Base-by-base conservation (phyloP, 192 early-diverging fungal species). In the Geranomyces michiganensis region DNA sequence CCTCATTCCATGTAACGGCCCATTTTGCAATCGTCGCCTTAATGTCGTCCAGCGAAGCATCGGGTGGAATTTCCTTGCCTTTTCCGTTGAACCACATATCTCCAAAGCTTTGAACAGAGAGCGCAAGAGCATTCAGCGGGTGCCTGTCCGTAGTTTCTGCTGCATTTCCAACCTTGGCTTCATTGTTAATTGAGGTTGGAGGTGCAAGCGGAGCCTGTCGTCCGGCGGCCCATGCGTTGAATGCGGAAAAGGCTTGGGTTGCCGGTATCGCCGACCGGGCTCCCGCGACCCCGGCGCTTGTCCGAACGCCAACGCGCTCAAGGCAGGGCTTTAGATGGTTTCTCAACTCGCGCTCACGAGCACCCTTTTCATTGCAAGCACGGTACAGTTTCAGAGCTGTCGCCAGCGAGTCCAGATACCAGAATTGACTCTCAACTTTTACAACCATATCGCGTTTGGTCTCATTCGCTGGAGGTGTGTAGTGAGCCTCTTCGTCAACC, bases 331-430 rank as follows among this genome's bases (percentile, higher is more conserved):
- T 32, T 4, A 60, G 27, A 29, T 29, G n/a, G 31, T 32, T 26
- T 29, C 58, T 24, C 30, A 60, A 17, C 6, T 60, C 58, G 5
- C 58, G 58, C 58, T 60, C 58, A 6, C 58, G 58, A 5, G 30
- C 58, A 7, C 58, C 58, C 17, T 32, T 26, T 19, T 60, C 58
- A 29, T 60, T 60, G 58, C 58, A 60, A 17, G 30, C 58, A 14
- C 58, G 58, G 26, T 31, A 60, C 27, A 60, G 31, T 27, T 60
- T 60, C 4, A 32, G 27, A 17, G 27, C 27, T 29, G 58, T 19
- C 6, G 58, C 1, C 26, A 60, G 17, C 5, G 27, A 5, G 4
- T 60, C 58, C 22, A 60, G 58, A 32, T 60, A 60, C 22, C 58
- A 30, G 31, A 60, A 60, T 17, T 32, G 58, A 29, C 30, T 60